phyloP scores from a whole-genome alignment of 768 basidiomycete genomes.

The Pleurotus tuber-regium region DNA sequence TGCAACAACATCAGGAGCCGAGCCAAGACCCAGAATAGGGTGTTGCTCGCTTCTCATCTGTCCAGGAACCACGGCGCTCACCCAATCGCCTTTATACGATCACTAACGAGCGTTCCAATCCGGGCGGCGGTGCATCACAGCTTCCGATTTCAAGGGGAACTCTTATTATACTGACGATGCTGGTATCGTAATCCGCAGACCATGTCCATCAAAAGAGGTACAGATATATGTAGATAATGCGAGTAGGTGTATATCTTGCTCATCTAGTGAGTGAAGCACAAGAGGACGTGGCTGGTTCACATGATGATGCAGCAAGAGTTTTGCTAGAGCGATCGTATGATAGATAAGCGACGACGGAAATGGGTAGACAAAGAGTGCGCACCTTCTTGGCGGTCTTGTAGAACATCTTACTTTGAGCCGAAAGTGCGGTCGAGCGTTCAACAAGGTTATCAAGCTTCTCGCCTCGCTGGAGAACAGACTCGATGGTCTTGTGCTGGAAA shows the following conservation, averaged over 20 bases:
- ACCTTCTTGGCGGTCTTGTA: conserved; percentile 99
- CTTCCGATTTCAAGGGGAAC: background rate
- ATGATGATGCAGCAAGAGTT: conserved; percentile 92
- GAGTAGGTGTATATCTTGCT: conserved; percentile 3
- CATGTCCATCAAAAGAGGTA: conserved; percentile 12
- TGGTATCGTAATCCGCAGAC: conserved; percentile 5
- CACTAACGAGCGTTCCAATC: background rate
- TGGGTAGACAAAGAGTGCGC: conserved; percentile 16
- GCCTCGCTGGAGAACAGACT: conserved; percentile 92
- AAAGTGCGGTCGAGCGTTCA: conserved; percentile 86
- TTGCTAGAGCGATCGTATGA: conserved; percentile 56
- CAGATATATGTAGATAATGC: conserved; percentile 13
- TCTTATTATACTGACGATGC: background rate
- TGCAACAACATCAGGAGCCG: background rate
- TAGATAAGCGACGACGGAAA: conserved; percentile 11
- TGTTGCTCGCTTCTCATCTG: background rate
- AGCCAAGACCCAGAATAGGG: background rate
- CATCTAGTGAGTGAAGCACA: background rate
- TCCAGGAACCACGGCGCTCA: background rate
- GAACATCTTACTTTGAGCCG: conserved; percentile 94
- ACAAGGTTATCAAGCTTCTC: conserved; percentile 97
- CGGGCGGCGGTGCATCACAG: background rate
- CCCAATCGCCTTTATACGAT: background rate
- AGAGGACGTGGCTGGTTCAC: conserved; percentile 31
- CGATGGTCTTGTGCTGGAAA: conserved; percentile 95